Evolutionary conservation across 208 protist genomes (phyloP).

Genomic region (Vickermania spadyakhi): DNA sequence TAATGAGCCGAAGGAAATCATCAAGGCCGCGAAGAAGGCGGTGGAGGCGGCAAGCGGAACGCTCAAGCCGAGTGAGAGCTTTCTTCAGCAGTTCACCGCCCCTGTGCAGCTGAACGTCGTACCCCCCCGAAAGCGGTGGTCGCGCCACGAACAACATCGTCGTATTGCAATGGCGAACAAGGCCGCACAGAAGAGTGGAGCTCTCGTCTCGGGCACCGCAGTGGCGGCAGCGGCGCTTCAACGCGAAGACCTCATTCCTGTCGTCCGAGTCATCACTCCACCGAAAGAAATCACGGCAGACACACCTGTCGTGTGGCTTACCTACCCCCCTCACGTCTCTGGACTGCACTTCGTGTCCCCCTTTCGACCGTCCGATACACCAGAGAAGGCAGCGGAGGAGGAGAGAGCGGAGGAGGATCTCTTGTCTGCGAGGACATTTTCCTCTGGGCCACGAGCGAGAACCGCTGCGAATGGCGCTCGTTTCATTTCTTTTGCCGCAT

Average conservation of each 20-base stretch:
- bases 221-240: background rate
- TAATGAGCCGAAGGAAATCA: slow-evolving; percentile 38
- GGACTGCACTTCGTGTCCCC: background rate
- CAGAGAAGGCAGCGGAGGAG: too few relatives aligned
- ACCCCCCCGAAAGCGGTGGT: slow-evolving; percentile 34
- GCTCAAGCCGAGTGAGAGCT: slow-evolving; percentile 61
- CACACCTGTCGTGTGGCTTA: background rate
- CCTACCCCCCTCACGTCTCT: background rate
- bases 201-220: background rate
- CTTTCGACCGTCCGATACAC: too few relatives aligned
- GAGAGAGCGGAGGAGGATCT: too few relatives aligned
- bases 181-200: background rate
- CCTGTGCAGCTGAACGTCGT: slow-evolving; percentile 74
- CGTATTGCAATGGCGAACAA: slow-evolving; percentile 17
- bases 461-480: background rate
- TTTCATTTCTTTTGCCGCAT: background rate
- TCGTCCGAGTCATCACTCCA: background rate
- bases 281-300: background rate
- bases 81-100: slow-evolving; percentile 59
- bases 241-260: background rate
- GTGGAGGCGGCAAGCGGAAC: slow-evolving; percentile 23
- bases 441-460: background rate
- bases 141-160: slow-evolving; percentile 72
- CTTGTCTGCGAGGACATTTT: too few relatives aligned
- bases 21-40: slow-evolving; percentile 31